A percentile compares a stretch with the other conserved stretches of the same genome.
These are phyloP conservation scores for Kwoniella sp. DNA, from an alignment of 768 basidiomycete species.

Conservation along the genomic window DNA sequence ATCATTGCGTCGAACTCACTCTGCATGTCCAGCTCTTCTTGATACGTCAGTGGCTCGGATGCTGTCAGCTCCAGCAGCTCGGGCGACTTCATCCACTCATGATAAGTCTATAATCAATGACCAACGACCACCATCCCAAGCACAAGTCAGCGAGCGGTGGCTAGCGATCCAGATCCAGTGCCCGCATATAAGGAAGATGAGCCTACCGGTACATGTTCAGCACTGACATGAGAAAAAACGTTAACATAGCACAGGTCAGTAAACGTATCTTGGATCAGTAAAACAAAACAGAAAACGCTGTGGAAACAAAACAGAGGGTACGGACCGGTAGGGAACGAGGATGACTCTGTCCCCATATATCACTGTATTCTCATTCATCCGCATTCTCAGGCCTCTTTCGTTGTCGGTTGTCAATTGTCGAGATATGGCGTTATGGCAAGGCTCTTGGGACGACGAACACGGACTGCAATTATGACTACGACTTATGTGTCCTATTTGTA, in stretches of 20 bases:
- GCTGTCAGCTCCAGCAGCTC: slow-evolving; percentile 76
- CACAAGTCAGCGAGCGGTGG: neutral
- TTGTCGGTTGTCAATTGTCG: too few relatives aligned
- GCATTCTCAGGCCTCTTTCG: slow-evolving; percentile 61
- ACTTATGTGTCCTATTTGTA: too few relatives aligned
- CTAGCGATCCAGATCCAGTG: neutral
- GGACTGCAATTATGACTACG: too few relatives aligned
- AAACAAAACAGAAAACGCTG: too few relatives aligned
- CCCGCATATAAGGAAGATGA: neutral
- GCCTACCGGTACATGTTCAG: slow-evolving; percentile 60
- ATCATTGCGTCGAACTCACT: slow-evolving; percentile 58
- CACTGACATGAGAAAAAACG: slow-evolving; percentile 17
- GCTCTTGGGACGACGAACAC: too few relatives aligned
- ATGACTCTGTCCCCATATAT: slow-evolving; percentile 70
- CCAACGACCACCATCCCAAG: slow-evolving; percentile 1
- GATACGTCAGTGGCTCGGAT: slow-evolving; percentile 75
- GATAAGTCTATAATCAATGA: slow-evolving; percentile 70
- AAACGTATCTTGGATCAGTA: too few relatives aligned
- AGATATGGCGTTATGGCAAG: too few relatives aligned
- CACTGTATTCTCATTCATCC: slow-evolving; percentile 66
- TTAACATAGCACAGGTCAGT: slow-evolving; percentile 45
- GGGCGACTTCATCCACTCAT: slow-evolving; percentile 82
- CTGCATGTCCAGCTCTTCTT: slow-evolving; percentile 88
- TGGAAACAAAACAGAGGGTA: slow-evolving; percentile 57
- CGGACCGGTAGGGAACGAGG: slow-evolving; percentile 75